Evolutionary conservation across 2,329 filamentous ascomycete genomes (phyloP).

Genomic region (Neurospora sp.): DNA sequence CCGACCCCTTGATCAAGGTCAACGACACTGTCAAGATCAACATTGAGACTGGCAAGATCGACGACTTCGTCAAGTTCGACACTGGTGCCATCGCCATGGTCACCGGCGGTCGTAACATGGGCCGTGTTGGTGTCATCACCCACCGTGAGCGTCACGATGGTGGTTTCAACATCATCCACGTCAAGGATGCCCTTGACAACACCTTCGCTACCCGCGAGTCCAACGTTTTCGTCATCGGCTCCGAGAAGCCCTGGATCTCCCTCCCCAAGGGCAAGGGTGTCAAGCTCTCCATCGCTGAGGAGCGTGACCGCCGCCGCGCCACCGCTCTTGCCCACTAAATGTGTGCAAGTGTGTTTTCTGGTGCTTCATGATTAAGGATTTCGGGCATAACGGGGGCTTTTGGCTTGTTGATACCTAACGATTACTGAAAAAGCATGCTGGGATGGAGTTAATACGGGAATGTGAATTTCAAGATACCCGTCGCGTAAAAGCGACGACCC

Average conservation of each 20-base stretch:
- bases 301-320: constrained; percentile 95
- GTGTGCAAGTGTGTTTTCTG: neutral
- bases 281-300: constrained; percentile 98
- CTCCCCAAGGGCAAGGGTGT: constrained; percentile 99
- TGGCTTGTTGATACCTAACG: constrained; percentile 16
- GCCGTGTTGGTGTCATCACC: constrained; percentile 99
- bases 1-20: constrained; percentile 96
- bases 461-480: constrained; percentile 7
- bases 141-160: constrained; percentile 99
- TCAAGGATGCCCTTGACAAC: constrained; percentile 99
- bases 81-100: constrained; percentile 97
- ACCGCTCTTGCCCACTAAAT: constrained; percentile 41
- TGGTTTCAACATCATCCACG: constrained; percentile 99
- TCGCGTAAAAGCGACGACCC: neutral
- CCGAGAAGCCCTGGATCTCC: constrained; percentile 98
- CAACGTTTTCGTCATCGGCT: constrained; percentile 99
- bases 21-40: constrained; percentile 99
- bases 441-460: constrained; percentile 21
- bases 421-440: constrained; percentile 7
- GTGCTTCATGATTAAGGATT: constrained; percentile 5
- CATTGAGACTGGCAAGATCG: constrained; percentile 92
- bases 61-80: constrained; percentile 97
- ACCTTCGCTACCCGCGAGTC: constrained; percentile 97
- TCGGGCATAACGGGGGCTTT: constrained; percentile 12
- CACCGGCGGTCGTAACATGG: constrained; percentile 99